These are phyloP conservation scores for Alternaria sp. DNA, from an alignment of 2,329 filamentous ascomycete genomes.

Conservation along the genomic window DNA sequence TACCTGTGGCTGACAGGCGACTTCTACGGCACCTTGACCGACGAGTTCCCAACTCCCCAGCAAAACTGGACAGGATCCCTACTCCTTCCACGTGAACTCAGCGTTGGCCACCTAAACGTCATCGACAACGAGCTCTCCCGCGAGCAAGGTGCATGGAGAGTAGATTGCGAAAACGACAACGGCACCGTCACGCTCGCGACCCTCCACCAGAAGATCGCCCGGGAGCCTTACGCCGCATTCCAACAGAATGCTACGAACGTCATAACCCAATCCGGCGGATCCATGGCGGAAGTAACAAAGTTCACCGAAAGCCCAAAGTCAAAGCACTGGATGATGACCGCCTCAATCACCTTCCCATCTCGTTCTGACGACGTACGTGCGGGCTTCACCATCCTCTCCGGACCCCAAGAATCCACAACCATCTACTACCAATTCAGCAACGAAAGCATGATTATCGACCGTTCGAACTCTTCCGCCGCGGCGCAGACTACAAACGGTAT, in stretches of 20 bases:
- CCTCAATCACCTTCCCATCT: constrained; percentile 48
- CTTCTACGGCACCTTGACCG: constrained; percentile 46
- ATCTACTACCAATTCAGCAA: constrained; percentile 57
- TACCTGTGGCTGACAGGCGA: constrained; percentile 55
- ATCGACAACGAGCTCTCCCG: constrained; percentile 50
- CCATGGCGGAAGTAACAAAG: constrained; percentile 6
- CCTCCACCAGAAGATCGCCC: constrained; percentile 49
- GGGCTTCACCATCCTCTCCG: constrained; percentile 52
- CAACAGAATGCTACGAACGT: constrained; percentile 28
- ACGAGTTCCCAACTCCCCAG: constrained; percentile 48
- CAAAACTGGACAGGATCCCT: constrained; percentile 56
- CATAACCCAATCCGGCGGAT: constrained; percentile 19
- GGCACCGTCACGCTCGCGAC: constrained; percentile 48
- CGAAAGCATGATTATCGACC: constrained; percentile 52
- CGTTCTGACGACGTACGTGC: constrained; percentile 47
- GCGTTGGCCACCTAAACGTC: constrained; percentile 51
- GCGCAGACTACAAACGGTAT: constrained; percentile 50
- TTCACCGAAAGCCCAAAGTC: constrained; percentile 32
- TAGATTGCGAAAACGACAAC: constrained; percentile 34
- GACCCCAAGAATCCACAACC: constrained; percentile 49
- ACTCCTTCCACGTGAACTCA: constrained; percentile 53
- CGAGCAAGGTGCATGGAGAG: constrained; percentile 51
- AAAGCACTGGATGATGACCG: constrained; percentile 51
- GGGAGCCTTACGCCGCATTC: constrained; percentile 46
- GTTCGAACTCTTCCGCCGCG: constrained; percentile 51